Evolutionary conservation across 345 rosid species (phyloP).

Genomic region (Pistacia vera): DNA sequence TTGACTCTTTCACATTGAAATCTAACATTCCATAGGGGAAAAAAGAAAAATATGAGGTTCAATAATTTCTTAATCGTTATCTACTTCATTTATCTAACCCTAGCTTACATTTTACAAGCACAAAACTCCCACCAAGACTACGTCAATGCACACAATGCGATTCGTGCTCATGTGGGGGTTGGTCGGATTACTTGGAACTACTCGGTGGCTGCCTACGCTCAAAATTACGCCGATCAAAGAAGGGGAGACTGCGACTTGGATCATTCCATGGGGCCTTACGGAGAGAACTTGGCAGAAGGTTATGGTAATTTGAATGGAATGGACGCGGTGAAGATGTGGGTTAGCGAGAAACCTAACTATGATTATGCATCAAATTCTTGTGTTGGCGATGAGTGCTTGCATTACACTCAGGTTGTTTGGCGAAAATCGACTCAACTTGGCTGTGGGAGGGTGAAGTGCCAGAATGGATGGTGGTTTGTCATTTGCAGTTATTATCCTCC

Average conservation of each 20-base stretch:
- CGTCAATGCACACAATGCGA: not conserved
- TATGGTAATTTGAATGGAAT: not conserved
- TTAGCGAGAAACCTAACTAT: conserved; percentile 23
- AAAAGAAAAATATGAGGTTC: not conserved
- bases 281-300: conserved; percentile 35
- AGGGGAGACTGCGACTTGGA: conserved; percentile 6
- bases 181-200: conserved; percentile 24
- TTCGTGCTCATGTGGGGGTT: conserved; percentile 21
- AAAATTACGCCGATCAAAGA: conserved; percentile 13
- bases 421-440: conserved; percentile 11
- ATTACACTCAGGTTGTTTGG: conserved; percentile 45
- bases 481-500: conserved; percentile 27
- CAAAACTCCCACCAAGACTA: too few species aligned
- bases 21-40: not conserved
- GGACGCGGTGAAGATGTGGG: conserved; percentile 31
- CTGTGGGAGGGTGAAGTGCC: conserved; percentile 29
- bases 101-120: not conserved
- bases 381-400: conserved; percentile 21
- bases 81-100: not conserved
- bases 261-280: conserved; percentile 37
- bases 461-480: conserved; percentile 25
- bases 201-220: conserved; percentile 24
- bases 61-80: not conserved
- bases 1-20: too few species aligned
- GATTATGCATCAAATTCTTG: conserved; percentile 23